phyloP scores from a whole-genome alignment of 805 yeast species.

The Schwanniomyces occidentalis region DNA sequence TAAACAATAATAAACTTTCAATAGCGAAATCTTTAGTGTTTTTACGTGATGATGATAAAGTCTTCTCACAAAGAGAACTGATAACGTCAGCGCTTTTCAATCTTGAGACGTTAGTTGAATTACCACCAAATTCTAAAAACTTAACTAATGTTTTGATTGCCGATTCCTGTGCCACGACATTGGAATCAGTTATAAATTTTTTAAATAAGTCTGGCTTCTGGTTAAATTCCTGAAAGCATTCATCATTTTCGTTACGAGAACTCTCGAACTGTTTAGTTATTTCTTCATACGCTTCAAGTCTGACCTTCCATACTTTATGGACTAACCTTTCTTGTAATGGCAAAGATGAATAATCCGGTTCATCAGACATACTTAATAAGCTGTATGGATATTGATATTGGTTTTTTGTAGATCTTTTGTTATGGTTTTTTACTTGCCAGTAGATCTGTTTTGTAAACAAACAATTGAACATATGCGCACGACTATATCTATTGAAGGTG shows the following conservation, averaged over 20 bases:
- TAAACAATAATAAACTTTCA: conserved; percentile 60
- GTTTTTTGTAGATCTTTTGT: neutral
- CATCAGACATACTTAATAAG: conserved; percentile 30
- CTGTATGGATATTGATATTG: neutral
- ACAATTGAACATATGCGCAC: conserved; percentile 5
- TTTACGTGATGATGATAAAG: conserved; percentile 70
- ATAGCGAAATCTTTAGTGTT: conserved; percentile 67
- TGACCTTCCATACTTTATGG: conserved; percentile 85
- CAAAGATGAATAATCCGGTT: conserved; percentile 60
- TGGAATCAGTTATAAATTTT: conserved; percentile 68
- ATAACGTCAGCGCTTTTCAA: conserved; percentile 45
- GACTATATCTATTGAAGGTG: neutral
- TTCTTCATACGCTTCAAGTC: conserved; percentile 78
- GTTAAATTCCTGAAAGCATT: conserved; percentile 51
- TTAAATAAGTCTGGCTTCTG: conserved; percentile 56
- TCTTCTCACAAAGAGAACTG: conserved; percentile 72
- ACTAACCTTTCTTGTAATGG: conserved; percentile 66
- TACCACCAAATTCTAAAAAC: conserved; percentile 58
- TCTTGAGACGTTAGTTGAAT: conserved; percentile 35
- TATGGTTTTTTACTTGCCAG: neutral
- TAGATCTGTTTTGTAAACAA: conserved; percentile 14
- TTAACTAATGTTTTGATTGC: conserved; percentile 61
- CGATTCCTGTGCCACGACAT: conserved; percentile 89
- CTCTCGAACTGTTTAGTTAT: conserved; percentile 49
- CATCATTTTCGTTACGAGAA: conserved; percentile 57